phyloP scores from a whole-genome alignment of 2,329 filamentous ascomycete species.

The Plectosphaerella plurivora region DNA sequence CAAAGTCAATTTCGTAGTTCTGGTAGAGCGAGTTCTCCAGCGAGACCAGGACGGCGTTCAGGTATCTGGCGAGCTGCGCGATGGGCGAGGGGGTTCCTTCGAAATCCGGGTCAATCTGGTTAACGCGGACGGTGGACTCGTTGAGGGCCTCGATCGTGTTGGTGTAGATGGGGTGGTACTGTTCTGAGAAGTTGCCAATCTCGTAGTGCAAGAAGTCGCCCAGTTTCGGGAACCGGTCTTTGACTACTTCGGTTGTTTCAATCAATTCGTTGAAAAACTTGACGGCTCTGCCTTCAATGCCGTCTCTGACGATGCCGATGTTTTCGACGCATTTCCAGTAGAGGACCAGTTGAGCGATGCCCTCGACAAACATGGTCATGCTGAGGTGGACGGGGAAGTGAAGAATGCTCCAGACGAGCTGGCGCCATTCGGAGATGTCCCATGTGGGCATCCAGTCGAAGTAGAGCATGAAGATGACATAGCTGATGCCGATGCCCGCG shows the following conservation, averaged over 20 bases:
- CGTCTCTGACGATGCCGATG: slow-evolving; percentile 7
- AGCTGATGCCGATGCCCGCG: slow-evolving; percentile 33
- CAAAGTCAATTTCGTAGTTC: slow-evolving; percentile 20
- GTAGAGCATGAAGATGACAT: slow-evolving; percentile 41
- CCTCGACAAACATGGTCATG: slow-evolving; percentile 61
- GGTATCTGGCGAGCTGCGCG: not conserved
- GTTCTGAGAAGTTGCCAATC: slow-evolving; percentile 16
- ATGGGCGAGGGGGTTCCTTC: slow-evolving; percentile 16
- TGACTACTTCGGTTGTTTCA: too few species aligned
- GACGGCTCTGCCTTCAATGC: too few species aligned
- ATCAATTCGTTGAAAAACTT: too few species aligned
- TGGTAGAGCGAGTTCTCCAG: slow-evolving; percentile 6
- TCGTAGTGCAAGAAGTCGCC: slow-evolving; percentile 6
- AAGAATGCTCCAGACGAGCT: slow-evolving; percentile 52
- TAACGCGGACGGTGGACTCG: slow-evolving; percentile 2
- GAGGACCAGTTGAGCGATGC: slow-evolving; percentile 51
- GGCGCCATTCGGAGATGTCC: slow-evolving; percentile 50
- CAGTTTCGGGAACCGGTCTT: not conserved
- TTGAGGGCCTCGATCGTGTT: slow-evolving; percentile 14
- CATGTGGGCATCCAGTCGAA: slow-evolving; percentile 64
- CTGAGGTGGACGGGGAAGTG: slow-evolving; percentile 62
- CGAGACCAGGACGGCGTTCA: not conserved
- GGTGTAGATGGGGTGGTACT: slow-evolving; percentile 20
- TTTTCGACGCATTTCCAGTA: slow-evolving; percentile 27
- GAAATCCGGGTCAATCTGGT: slow-evolving; percentile 13